Evolutionary conservation across 2,329 filamentous ascomycete genomes (phyloP), one percentile per base, ranked within the genome.

Genomic region (Elsinoe ampelina): DNA sequence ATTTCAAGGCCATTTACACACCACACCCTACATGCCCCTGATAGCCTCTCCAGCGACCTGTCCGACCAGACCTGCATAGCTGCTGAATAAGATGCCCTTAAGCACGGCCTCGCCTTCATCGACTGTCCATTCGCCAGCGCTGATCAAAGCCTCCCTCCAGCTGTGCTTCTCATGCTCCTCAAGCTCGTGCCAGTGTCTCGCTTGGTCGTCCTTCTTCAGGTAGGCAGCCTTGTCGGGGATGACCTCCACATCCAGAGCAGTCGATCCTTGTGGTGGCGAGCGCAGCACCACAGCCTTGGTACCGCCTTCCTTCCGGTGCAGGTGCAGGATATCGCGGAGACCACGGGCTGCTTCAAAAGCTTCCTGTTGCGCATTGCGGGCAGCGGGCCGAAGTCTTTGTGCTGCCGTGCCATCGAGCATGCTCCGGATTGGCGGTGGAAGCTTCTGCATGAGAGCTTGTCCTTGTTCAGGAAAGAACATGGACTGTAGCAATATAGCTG

Each of bases 121-220:
- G 66, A 85, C 83, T n/a, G 81, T 80, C 89, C 88, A 95, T 61
- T 89, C 81, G 0, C 89, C 89, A 0, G 87, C 84, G 56, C 84
- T 77, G 57, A 76, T 75, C 35, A 95, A 76, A 66, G 78, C 80
- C 62, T 79, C 71, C 72, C 83, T 89, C 89, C 89, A 95, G 15
- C 75, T 73, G 54, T 75, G 72, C 67, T 81, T 80, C 69, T 91
- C 81, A 55, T 80, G 71, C 11, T 78, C 73, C 5, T 75, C 75
- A 43, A 95, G 71, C 58, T 90, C 81, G 58, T 89, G 83, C 87
- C 88, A 95, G 56, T 77, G 74, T 69, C 77, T 82, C 12, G 81
- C 83, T 54, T 73, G 60, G 1, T 67, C 66, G 50, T 77, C 72
- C 58, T 71, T 67, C 59, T 70, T 66, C 19, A 77, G 61, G 58